Evolutionary conservation across 495 filamentous ascomycete species (phyloP), one percentile per base, ranked within the genome.

Genomic region (Neurospora sp.): DNA sequence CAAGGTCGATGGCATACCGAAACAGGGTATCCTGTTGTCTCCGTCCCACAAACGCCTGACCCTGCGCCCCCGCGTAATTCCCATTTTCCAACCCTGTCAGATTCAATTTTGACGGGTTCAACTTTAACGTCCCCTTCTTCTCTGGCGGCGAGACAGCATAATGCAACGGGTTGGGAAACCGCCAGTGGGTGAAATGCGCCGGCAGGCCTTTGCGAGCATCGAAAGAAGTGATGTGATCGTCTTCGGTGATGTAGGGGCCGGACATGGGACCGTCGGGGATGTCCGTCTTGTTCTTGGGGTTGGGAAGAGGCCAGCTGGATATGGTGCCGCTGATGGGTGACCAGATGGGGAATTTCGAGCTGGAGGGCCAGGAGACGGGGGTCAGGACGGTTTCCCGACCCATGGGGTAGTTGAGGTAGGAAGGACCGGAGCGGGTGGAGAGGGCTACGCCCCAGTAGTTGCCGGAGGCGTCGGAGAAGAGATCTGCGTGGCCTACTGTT

Each of bases 321-420:
- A 86, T 83, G 66, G 78, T 71, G 16, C 86, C 87, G 44, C 78
- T 75, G 76, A 89, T 81, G 5, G 78, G 80, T 20, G 84, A 80
- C 73, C 82, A 83, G 10, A 82, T 69, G 0, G 86, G 86, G 75
- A 76, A 84, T 39, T 84, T 72, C 0, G 42, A 44, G 3, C 78
- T 82, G 0, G 78, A 72, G 2, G 80, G 72, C 89, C 88, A 92
- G 39, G 77, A 80, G 0, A 87, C 87, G 0, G 86, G 82, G 4
- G 84, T 83, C 70, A 92, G 80, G 31, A 89, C 80, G 0, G 87
- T 88, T 78, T 91, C 90, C 0, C 89, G 78, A 31, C 87, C 89
- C 88, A 91, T 89, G 35, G 88, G 87, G 87, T 85, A 89, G 59
- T 85, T 82, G n/a, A 83, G 62, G 40, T 82, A 85, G 31, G 80